Base-by-base conservation (phyloP, 108 stramenopile genomes). In the Conticribra weissflogii region DNA sequence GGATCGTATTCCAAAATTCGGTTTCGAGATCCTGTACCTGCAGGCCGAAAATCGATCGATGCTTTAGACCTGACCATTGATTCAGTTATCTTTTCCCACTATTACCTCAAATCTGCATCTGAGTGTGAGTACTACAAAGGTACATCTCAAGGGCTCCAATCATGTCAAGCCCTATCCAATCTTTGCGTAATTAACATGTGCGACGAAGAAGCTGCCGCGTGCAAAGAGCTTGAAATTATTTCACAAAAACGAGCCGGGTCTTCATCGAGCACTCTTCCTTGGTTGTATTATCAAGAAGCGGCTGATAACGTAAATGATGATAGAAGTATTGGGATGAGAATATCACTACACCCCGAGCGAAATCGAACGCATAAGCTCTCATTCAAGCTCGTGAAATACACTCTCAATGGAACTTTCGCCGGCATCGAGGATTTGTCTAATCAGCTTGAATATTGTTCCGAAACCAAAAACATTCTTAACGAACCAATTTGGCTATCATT, bases 161-260 rank as follows among this genome's bases (percentile, higher is more conserved):
- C 83, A 16, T 88, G 86, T 52, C 88, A 92, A 61, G 54, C 78
- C 3, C 63, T 93, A 47, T 83, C 74, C 9, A 93, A 93, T 65
- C 68, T 93, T 23, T 93, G 91, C 49, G 88, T 87, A 1, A 44
- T 93, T 54, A 81, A 82, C 46, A 71, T 82, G 60, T 90, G 88
- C 77, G 76, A 88, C 49, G 41, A 67, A 19, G 72, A 66, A 17
- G 30, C 85, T 1, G 45, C 49, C 15, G 78, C 89, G 1, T 93
- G 91, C 77, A 62, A 55, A 28, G 55, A 81, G 36, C 68, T 83
- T 58, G 9, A 31, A 3, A 55, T 31, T 16, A 59, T 93, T 2
- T 30, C 45, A 19, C 49, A 54, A n/a, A 54, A n/a, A n/a, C n/a
- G n/a, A n/a, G n/a, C n/a, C n/a, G n/a, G n/a, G n/a, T n/a, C n/a